Base-by-base conservation (phyloP, 179 eudicot genomes). In the Corrigiola litoralis region DNA sequence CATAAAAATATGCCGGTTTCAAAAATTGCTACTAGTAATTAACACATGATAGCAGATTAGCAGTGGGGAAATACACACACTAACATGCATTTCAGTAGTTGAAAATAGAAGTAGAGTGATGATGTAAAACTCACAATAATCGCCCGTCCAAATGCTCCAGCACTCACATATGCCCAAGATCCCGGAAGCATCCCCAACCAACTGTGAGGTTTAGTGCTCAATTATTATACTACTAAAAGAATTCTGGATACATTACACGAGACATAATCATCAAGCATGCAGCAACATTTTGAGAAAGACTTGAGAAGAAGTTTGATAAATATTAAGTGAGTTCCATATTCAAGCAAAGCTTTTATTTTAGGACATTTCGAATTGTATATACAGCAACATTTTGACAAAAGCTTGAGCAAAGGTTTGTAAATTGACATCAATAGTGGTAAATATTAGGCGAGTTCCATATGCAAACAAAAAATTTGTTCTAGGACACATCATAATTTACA, bases 141-240 rank as follows among this genome's bases (percentile, higher is more conserved):
- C 28, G 99, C 97, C 60, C 99, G 87, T 20, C 99, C 99, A 82
- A 94, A 87, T 73, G 99, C 99, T 63, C 97, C 99, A 37, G 99
- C 99, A 65, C 96, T 94, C 25, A 94, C 99, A 67, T 94, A 94
- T 24, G 96, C 99, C 99, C 99, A 90, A 31, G 95, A 48, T 36
- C 99, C 99, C n/a, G 97, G 99, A 62, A 94, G 97, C 99, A 94
- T 94, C 56, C 99, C 99, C 71, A 94, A 71, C 99, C 99, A 94
- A 84, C 99, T 94, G 91, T 25, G 45, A 61, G 8, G 62, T 67
- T 31, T 38, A 31, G 32, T 27, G 38, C 11, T 47, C 17, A 33
- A 47, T 66, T 4, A 70, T 68, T 14, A 33, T 36, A 29, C 18
- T 17, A 34, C 2, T 33, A 27, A 16, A 23, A 28, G 11, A 38